Base-by-base conservation (phyloP, 345 rosid genomes). In the Brassica incana region DNA sequence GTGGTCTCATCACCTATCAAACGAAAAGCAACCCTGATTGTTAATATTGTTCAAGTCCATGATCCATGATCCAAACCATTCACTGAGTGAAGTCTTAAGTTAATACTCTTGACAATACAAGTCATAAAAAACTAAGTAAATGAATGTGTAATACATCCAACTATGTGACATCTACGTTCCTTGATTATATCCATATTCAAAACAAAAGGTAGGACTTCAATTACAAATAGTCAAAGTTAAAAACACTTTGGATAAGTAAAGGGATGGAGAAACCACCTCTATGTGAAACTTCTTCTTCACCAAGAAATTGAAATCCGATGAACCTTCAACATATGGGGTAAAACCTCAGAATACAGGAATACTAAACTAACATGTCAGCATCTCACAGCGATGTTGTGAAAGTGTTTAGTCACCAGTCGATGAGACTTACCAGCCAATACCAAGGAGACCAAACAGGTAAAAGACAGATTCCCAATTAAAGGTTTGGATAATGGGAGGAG, bases 381-480 rank as follows among this genome's bases (percentile, higher is more conserved):
- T 65, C 52, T 20, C 23, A 20, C 23, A 20, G 23, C 23, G 23
- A 20, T 20, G 23, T 20, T 20, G 23, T 20, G 23, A 20, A 20
- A 20, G 23, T 20, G 23, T 20, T 20, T 20, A 20, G 23, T 20
- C 23, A 20, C 23, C 23, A 20, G 23, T 20, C 23, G n/a, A 25
- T 62, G 64, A 50, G 69, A 83, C 91, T 84, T 87, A 92, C 98
- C 97, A 94, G 75, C 81, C 91, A 72, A 92, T 50, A 68, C 99
- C 99, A 74, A 91, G 78, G 63, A 89, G 71, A 83, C 95, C 90
- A 82, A 95, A 95, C 68, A 89, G 54, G 85, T 88, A 92, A 85
- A 94, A 94, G 59, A 94, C 92, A 50, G 94, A 90, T 89, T 87
- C 97, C 99, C 99, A 95, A 65, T 97, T 92, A 78, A 86, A 83